Conservation (phyloP, 495 filamentous ascomycete species). For the Neurospora sp. region DNA sequence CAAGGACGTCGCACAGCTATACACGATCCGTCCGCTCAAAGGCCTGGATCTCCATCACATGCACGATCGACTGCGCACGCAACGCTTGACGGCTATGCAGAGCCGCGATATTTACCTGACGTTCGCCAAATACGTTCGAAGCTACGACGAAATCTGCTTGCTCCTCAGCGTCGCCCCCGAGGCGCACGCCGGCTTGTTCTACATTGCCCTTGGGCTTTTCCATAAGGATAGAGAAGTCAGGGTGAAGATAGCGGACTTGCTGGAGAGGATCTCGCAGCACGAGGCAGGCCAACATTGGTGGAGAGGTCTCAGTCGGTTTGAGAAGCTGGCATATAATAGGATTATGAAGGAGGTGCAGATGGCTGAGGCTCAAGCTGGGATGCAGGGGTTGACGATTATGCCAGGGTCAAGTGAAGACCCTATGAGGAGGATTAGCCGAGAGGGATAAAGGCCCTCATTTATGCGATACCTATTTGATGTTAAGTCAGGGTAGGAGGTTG, state of each 20-base stretch:
- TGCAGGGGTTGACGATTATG: slow-evolving; percentile 12
- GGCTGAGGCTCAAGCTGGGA: slow-evolving; percentile 21
- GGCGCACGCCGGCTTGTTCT: slow-evolving; percentile 83
- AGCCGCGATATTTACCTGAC: slow-evolving; percentile 73
- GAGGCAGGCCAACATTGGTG: slow-evolving; percentile 92
- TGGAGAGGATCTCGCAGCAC: slow-evolving; percentile 76
- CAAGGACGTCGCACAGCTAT: slow-evolving; percentile 54
- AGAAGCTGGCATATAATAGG: slow-evolving; percentile 67
- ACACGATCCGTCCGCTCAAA: slow-evolving; percentile 64
- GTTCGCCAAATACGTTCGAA: slow-evolving; percentile 61
- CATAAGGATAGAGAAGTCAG: slow-evolving; percentile 76
- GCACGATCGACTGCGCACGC: slow-evolving; percentile 75
- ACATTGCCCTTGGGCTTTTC: slow-evolving; percentile 85
- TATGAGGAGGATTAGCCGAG: slow-evolving; percentile 22
- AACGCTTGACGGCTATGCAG: slow-evolving; percentile 61
- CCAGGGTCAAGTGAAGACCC: slow-evolving; percentile 14
- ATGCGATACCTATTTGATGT: neutral
- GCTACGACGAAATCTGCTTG: slow-evolving; percentile 83
- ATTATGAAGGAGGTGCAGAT: slow-evolving; percentile 55
- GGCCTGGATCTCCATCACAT: slow-evolving; percentile 81
- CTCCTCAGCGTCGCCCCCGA: slow-evolving; percentile 80
- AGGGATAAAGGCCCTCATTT: neutral
- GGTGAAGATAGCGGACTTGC: slow-evolving; percentile 62
- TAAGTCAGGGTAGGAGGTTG: neutral
- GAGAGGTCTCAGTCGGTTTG: slow-evolving; percentile 73